phyloP scores from a whole-genome alignment of 2,329 filamentous ascomycete genomes.

The Coleophoma eucalyptorum region DNA sequence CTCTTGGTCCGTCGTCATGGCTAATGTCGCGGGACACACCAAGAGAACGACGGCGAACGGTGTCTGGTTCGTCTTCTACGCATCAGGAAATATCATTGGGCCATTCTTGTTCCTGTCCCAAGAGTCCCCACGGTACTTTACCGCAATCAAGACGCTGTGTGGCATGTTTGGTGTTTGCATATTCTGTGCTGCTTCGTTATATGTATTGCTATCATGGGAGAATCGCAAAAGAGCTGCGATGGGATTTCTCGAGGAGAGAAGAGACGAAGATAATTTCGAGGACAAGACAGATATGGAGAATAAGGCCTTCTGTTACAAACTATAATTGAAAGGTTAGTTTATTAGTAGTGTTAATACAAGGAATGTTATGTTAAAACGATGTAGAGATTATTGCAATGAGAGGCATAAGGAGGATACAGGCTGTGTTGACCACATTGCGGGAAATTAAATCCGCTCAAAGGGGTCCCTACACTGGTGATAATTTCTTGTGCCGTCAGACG shows the following conservation, averaged over 20 bases:
- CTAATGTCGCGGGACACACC: conserved; percentile 68
- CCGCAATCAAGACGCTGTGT: conserved; percentile 64
- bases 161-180: conserved; percentile 46
- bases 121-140: conserved; percentile 61
- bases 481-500: no score
- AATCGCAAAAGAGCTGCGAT: neutral
- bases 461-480: no score
- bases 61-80: conserved; percentile 69
- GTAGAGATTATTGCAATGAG: no score
- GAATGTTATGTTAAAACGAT: no score
- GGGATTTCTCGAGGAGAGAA: neutral
- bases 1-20: conserved; percentile 33
- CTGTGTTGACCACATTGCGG: no score
- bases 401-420: no score
- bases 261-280: neutral
- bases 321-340: neutral
- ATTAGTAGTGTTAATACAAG: no score
- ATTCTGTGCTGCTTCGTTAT: neutral
- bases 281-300: neutral
- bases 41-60: conserved; percentile 73
- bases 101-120: conserved; percentile 65
- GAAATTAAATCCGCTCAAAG: no score
- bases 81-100: conserved; percentile 69
- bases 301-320: neutral
- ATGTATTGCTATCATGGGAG: neutral